Conservation (phyloP, 768 basidiomycete species). For the Suillus ampliporus region DNA sequence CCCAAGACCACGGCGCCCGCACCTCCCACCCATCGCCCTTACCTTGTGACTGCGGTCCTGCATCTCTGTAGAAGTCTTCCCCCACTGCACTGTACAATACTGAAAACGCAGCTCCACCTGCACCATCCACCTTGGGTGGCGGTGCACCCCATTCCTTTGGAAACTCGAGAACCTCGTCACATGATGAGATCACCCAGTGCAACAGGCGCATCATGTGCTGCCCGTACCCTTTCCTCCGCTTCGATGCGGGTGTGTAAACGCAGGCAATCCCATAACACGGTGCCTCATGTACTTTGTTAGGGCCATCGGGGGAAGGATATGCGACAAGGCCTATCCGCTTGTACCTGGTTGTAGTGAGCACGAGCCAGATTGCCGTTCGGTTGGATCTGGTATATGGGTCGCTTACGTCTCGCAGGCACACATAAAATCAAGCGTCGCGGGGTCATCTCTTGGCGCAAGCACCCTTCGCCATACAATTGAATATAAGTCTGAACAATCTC, state of each 20-base stretch:
- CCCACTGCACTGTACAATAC: slow-evolving; percentile 53
- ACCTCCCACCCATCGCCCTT: slow-evolving; percentile 47
- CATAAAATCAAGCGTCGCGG: slow-evolving; percentile 56
- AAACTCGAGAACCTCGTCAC: slow-evolving; percentile 37
- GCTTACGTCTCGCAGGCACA: slow-evolving; percentile 71
- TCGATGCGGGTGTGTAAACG: slow-evolving; percentile 55
- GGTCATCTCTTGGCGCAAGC: slow-evolving; percentile 56
- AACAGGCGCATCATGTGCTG: slow-evolving; percentile 66
- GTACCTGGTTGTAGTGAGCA: too few species aligned
- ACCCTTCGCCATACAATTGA: slow-evolving; percentile 47
- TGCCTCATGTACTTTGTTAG: slow-evolving; percentile 34
- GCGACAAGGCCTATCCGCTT: too few species aligned
- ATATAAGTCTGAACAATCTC: too few species aligned
- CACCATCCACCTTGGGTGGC: slow-evolving; percentile 39
- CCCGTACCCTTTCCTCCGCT: slow-evolving; percentile 38
- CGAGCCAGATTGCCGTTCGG: too few species aligned
- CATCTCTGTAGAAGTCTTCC: slow-evolving; percentile 43
- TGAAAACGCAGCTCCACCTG: slow-evolving; percentile 47
- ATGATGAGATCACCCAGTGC: slow-evolving; percentile 56
- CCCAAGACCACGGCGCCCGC: slow-evolving; percentile 37
- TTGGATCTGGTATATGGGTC: too few species aligned
- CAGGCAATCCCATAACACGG: slow-evolving; percentile 58
- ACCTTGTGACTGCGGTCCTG: slow-evolving; percentile 36
- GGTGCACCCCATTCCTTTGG: slow-evolving; percentile 44
- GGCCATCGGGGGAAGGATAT: slow-evolving; percentile 14